These are phyloP conservation scores for Cinnamomum chago DNA, from an alignment of 164 flowering plant genomes.

Conservation along the genomic window DNA sequence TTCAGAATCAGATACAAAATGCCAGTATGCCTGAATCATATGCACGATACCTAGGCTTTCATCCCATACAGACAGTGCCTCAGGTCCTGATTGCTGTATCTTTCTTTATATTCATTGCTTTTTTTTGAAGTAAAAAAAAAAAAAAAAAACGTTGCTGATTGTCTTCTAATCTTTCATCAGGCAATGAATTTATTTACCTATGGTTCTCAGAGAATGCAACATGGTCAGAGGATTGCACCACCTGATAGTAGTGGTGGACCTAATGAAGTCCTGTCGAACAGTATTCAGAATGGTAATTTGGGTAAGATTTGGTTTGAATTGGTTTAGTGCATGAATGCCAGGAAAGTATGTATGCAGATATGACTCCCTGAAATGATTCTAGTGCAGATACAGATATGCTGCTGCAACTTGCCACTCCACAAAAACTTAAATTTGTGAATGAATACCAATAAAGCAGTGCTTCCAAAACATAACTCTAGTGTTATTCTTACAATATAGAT, in stretches of 20 bases:
- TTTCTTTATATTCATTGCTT: background rate
- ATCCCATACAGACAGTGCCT: constrained; percentile 32
- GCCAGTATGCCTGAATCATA: constrained; percentile 32
- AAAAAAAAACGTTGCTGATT: background rate
- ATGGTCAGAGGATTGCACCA: constrained; percentile 22
- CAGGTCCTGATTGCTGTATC: constrained; percentile 25
- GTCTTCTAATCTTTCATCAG: constrained; percentile 25
- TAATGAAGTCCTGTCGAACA: constrained; percentile 17
- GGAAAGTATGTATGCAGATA: background rate
- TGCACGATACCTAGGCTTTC: constrained; percentile 46
- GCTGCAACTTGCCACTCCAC: background rate
- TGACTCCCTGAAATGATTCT: background rate
- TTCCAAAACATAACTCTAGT: background rate
- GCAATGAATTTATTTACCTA: constrained; percentile 42
- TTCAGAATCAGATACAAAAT: constrained; percentile 42
- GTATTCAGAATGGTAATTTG: constrained; percentile 24
- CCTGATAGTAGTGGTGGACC: constrained; percentile 21
- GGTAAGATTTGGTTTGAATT: constrained; percentile 14
- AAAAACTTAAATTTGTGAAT: too few relatives aligned
- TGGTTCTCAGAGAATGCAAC: constrained; percentile 33
- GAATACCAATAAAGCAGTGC: too few relatives aligned
- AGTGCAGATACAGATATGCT: background rate
- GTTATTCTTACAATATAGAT: background rate
- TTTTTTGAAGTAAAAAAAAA: background rate
- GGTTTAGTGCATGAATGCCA: background rate